These are phyloP conservation scores for Artomyces pyxidatus DNA, from an alignment of 768 basidiomycete species.

Conservation along the genomic window DNA sequence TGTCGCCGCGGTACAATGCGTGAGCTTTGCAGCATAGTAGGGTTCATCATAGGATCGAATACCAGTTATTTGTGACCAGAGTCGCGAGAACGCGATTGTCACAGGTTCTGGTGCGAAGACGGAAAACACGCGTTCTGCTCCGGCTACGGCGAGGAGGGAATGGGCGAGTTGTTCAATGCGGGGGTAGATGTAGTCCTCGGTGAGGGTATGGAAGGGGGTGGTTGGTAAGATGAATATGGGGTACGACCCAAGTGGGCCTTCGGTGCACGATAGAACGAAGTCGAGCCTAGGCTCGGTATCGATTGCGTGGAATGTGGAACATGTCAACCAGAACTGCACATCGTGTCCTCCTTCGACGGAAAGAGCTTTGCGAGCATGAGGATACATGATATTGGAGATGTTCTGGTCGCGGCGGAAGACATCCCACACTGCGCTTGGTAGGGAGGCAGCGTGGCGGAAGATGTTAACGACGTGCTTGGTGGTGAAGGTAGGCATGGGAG, in stretches of 20 bases:
- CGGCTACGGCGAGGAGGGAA: constrained; percentile 29
- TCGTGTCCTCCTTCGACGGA: constrained; percentile 2
- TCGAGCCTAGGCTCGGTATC: constrained; percentile 23
- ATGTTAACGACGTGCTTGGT: constrained; percentile 6
- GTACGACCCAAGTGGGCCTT: constrained; percentile 46
- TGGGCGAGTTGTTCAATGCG: constrained; percentile 36
- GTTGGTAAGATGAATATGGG: constrained; percentile 55
- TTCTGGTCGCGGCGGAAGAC: constrained; percentile 29
- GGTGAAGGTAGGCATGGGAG: constrained; percentile 6
- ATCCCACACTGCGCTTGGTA: constrained; percentile 31
- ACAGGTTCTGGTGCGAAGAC: constrained; percentile 51
- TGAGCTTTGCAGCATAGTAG: constrained; percentile 57
- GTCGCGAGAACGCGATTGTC: constrained; percentile 34
- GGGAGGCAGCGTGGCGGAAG: constrained; percentile 25
- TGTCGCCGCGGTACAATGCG: constrained; percentile 43
- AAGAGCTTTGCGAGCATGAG: constrained; percentile 28
- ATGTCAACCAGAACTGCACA: constrained; percentile 25
- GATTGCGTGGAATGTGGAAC: constrained; percentile 5
- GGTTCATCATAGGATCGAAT: constrained; percentile 29
- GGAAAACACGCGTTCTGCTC: constrained; percentile 46
- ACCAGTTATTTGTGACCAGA: constrained; percentile 42
- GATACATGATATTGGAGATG: constrained; percentile 34
- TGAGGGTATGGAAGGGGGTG: constrained; percentile 22
- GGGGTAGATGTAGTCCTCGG: constrained; percentile 26
- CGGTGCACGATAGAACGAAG: constrained; percentile 53